Evolutionary conservation across 768 basidiomycete species (phyloP), one percentile per base, ranked within the genome.

Genomic region (Boletus tylopilopsis): DNA sequence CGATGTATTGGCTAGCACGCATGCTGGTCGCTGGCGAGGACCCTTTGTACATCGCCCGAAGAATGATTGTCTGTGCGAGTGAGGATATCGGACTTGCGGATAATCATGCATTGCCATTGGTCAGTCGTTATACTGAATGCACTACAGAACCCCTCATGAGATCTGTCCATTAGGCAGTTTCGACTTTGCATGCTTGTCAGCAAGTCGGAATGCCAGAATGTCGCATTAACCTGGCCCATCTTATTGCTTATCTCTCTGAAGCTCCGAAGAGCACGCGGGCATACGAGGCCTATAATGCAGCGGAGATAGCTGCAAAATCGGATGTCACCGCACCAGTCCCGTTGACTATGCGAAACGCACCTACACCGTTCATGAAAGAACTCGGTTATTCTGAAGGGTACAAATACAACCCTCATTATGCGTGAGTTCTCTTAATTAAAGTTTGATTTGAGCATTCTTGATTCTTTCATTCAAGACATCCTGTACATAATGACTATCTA

Each of bases 1-100:
- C 90, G 6, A 70, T 92, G 73, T 94, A 93, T 64, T 94, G 90
- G 89, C 74, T 94, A 19, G 89, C 90, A 10, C 78, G 87, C 42
- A 91, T 91, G 90, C 72, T 91, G 29, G 77, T 73, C 30, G 84
- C 79, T 23, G 90, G 89, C 18, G 90, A 91, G 64, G 90, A 93
- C 66, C 87, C 90, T 4, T 57, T 90, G 40, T 93, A 79, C 57
- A 77, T 91, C 50, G 84, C 82, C 6, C 73, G 88, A 30, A 74
- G 88, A 46, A 78, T 90, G 73, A 73, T 87, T 5, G 86, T 90
- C 7, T 82, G 87, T 56, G 90, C 91, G 3, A 88, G 87, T 54
- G 91, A 94, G 65, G 91, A 94, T 61, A 79, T 94, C 34, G 90
- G 91, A 0, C 69, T 90, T 7, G 90, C 89, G 23, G 87, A 93